phyloP scores from a whole-genome alignment of 495 filamentous ascomycete genomes.

The Lasiosphaeris hirsuta region DNA sequence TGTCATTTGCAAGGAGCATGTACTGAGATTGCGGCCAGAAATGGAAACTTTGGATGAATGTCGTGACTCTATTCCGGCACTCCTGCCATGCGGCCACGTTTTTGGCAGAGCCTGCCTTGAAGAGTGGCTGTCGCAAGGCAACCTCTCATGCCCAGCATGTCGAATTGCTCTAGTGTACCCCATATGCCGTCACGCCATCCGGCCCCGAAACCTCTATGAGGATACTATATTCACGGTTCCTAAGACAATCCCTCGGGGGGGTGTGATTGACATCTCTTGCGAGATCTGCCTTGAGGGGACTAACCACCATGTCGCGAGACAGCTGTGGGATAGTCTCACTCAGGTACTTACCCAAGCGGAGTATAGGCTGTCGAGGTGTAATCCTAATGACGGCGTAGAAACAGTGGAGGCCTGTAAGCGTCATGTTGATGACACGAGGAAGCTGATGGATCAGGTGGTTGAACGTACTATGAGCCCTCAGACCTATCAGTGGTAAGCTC shows the following conservation, averaged over 20 bases:
- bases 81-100: conserved; percentile 24
- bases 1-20: conserved; percentile 9
- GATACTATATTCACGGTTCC: background rate
- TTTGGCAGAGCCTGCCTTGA: conserved; percentile 11
- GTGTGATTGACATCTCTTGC: background rate
- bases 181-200: conserved; percentile 11
- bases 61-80: background rate
- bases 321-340: too few species aligned
- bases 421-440: too few species aligned
- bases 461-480: too few species aligned
- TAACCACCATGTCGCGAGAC: too few species aligned
- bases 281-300: background rate
- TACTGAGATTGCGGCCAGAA: background rate
- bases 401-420: too few species aligned
- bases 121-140: background rate
- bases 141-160: conserved; percentile 17
- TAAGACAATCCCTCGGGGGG: conserved; percentile 3
- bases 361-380: too few species aligned
- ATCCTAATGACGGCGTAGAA: too few species aligned
- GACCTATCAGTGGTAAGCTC: too few species aligned
- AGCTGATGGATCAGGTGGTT: too few species aligned
- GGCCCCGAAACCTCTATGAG: background rate
- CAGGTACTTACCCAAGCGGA: too few species aligned
- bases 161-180: conserved; percentile 5
- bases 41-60: too few species aligned